A percentile compares a stretch with the other conserved stretches of the same genome.
phyloP scores from a whole-genome alignment of 2,329 filamentous ascomycete species.

The Fusarium sp. region DNA sequence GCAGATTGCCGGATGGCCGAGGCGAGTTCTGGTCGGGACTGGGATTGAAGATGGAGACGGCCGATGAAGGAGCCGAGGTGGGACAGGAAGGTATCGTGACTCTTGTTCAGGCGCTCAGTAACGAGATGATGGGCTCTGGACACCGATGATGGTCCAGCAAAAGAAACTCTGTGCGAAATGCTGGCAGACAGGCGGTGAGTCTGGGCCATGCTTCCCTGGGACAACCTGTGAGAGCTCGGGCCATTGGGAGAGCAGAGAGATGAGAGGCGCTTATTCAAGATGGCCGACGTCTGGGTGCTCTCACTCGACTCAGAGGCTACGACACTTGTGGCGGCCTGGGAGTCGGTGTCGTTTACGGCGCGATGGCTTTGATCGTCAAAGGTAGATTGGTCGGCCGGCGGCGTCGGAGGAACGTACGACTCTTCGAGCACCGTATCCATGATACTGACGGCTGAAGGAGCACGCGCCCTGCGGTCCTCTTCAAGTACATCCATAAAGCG shows the following conservation, averaged over 20 bases:
- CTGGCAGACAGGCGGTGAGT: conserved; percentile 63
- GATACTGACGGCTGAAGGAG: conserved; percentile 66
- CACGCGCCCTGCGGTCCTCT: conserved; percentile 66
- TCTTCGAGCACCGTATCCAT: conserved; percentile 72
- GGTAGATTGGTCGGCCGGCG: conserved; percentile 67
- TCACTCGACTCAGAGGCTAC: conserved; percentile 53
- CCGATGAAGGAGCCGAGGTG: conserved; percentile 95
- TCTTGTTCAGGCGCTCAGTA: conserved; percentile 82
- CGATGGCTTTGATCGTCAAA: conserved; percentile 57
- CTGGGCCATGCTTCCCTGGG: conserved; percentile 52
- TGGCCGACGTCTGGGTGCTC: conserved; percentile 50
- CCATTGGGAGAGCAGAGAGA: conserved; percentile 53
- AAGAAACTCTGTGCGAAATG: conserved; percentile 80
- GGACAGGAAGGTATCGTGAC: conserved; percentile 90
- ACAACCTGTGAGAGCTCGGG: conserved; percentile 50
- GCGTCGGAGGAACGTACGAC: conserved; percentile 69
- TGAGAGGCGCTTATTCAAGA: conserved; percentile 61
- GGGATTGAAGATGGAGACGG: conserved; percentile 88
- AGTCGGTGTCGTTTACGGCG: conserved; percentile 54
- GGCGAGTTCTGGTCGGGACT: conserved; percentile 86
- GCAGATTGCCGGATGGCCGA: conserved; percentile 87
- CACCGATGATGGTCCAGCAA: conserved; percentile 74
- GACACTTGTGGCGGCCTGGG: conserved; percentile 52
- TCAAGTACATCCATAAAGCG: conserved; percentile 89
- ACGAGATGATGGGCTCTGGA: conserved; percentile 79